Percentiles rank a stretch among this genome's conserved stretches.
Evolutionary conservation across 306 rosid genomes (phyloP).

Genomic region (Potentilla sterilis): DNA sequence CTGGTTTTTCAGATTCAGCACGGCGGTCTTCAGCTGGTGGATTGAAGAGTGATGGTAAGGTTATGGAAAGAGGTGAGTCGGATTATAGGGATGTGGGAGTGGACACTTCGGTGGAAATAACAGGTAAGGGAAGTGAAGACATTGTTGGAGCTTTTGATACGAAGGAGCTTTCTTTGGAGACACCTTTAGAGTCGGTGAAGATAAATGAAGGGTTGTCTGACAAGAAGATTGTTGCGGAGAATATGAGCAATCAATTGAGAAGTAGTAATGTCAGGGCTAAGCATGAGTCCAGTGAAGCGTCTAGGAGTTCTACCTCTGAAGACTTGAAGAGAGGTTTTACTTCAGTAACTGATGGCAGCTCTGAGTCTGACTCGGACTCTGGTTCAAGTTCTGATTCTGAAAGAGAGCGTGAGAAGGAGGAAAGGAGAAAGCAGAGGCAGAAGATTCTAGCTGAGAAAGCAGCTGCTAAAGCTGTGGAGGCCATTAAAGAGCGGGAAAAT

Average conservation of each 20-base stretch:
- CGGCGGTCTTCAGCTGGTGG: constrained; percentile 43
- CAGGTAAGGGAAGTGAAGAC: constrained; percentile 39
- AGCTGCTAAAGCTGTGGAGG: constrained; percentile 78
- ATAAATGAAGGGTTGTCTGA: constrained; percentile 33
- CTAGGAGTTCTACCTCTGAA: constrained; percentile 56
- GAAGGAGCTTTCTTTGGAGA: constrained; percentile 33
- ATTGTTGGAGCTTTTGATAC: constrained; percentile 25
- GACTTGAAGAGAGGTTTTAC: constrained; percentile 51
- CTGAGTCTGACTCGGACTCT: constrained; percentile 65
- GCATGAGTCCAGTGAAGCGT: constrained; percentile 35
- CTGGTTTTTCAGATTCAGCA: constrained; percentile 44
- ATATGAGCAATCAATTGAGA: constrained; percentile 37
- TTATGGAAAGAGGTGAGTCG: constrained; percentile 29
- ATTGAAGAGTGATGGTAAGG: constrained; percentile 41
- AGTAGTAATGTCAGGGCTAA: constrained; percentile 44
- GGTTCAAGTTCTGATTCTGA: constrained; percentile 87
- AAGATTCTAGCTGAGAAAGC: constrained; percentile 79
- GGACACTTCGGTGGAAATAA: constrained; percentile 29
- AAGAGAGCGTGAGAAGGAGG: constrained; percentile 79
- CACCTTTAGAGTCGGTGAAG: constrained; percentile 24
- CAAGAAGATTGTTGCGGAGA: constrained; percentile 33
- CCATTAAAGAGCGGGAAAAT: constrained; percentile 80
- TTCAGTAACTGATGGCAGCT: constrained; percentile 59
- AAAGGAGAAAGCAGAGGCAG: constrained; percentile 67
- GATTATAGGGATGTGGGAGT: constrained; percentile 32